Base-by-base conservation (phyloP, 2,329 filamentous ascomycete genomes). In the Fusarium coicis region DNA sequence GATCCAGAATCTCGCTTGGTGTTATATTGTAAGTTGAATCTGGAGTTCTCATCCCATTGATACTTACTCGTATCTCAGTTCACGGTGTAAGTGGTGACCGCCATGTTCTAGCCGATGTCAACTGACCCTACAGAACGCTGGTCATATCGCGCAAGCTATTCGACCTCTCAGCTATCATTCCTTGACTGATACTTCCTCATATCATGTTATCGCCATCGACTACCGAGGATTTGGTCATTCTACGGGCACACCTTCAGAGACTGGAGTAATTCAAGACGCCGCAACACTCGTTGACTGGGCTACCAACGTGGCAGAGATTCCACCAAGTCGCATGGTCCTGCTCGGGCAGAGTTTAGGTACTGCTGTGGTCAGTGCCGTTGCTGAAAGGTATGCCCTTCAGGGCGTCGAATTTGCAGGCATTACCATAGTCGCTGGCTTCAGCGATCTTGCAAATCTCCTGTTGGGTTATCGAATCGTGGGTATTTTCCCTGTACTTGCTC, bases 261-360 rank as follows among this genome's bases (percentile, higher is more conserved):
- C 88, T 40, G 96, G 96, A 1, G 84, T 98, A 12, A 93, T 97
- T 62, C 89, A 89, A 9, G 96, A 98, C 79, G 94, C 92, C 21
- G 85, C 92, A 7, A 87, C 94, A 0, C 84, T 94, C 7, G 85
- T 97, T 7, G 87, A 94, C 68, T 97, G 93, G 84, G 90, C 93
- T 15, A 86, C 94, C 42, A 83, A 89, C 26, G 84, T 87, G 3
- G 89, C 91, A 19, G 84, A 88, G 0, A 87, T 98, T 23, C 86
- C 93, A 0, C 84, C 94, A 0, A 87, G 88, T 43, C 91, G 91
- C 32, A 96, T 97, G 70, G 90, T 96, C 7, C 85, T 98, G 34
- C 84, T 97, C 7, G 96, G 95, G 23, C 95, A 98, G 77, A 96
- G 93, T 76, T 87, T 98, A 1, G 96, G 96, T 30, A 97, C 96